These are phyloP conservation scores for Geranomyces variabilis DNA, from an alignment of 192 early-diverging fungal species.

Conservation along the genomic window DNA sequence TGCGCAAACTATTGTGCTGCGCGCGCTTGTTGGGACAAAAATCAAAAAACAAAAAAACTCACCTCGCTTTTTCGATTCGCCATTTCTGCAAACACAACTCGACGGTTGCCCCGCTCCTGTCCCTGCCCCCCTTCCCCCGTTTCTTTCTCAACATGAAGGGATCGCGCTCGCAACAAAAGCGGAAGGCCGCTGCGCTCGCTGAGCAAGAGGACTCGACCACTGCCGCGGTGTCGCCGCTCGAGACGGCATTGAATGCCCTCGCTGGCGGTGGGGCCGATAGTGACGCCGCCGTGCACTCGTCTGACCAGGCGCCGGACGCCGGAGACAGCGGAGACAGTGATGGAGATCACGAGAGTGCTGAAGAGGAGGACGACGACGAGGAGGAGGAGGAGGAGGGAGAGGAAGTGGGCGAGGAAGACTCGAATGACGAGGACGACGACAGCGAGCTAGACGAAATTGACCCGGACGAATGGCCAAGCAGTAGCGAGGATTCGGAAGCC, in stretches of 20 bases:
- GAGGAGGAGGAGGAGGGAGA: slow-evolving; percentile 4
- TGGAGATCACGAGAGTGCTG: background rate
- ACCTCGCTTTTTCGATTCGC: no score
- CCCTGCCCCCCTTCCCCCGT: no score
- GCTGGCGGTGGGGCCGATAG: background rate
- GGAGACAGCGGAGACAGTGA: background rate
- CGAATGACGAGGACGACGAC: slow-evolving; percentile 31
- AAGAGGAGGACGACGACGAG: background rate
- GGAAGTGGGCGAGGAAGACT: slow-evolving; percentile 32
- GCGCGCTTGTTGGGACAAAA: no score
- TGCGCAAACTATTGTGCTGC: no score
- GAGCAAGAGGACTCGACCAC: background rate
- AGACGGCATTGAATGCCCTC: background rate
- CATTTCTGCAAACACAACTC: no score
- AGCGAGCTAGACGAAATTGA: slow-evolving; percentile 38
- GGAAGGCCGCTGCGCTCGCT: background rate
- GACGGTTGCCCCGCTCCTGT: no score
- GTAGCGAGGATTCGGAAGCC: slow-evolving; percentile 35
- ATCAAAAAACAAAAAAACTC: no score
- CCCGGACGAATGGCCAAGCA: slow-evolving; percentile 35
- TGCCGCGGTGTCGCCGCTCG: background rate
- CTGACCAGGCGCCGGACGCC: background rate
- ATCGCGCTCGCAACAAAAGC: background rate
- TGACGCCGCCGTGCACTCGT: slow-evolving; percentile 2
- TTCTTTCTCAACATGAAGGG: background rate